Percentiles rank a stretch among this genome's conserved stretches.
These are phyloP conservation scores for Coemansia sp. DNA, from an alignment of 371 early-diverging fungal genomes.

Conservation along the genomic window DNA sequence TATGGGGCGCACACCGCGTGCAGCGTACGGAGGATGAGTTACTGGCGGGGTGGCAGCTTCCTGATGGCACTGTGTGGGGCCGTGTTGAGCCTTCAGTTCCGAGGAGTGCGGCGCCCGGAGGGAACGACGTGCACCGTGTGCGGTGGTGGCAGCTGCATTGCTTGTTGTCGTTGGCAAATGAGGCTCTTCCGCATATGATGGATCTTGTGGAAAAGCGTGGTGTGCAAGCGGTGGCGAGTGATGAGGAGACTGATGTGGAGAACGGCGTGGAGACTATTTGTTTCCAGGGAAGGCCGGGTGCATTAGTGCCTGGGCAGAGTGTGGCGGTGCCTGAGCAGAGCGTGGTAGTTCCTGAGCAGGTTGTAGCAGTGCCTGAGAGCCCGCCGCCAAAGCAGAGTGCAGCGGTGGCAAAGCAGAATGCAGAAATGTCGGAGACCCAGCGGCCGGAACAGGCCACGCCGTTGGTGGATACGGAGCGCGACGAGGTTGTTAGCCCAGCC, in stretches of 20 bases:
- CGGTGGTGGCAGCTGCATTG: slow-evolving; percentile 25
- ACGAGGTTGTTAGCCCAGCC: slow-evolving; percentile 19
- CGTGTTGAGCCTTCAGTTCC: background rate
- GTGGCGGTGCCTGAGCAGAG: background rate
- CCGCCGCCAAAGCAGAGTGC: background rate
- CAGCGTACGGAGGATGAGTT: slow-evolving; percentile 18
- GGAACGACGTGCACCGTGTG: background rate
- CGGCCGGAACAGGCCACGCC: background rate
- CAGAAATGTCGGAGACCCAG: background rate
- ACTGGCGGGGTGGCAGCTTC: slow-evolving; percentile 40
- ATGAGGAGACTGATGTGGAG: slow-evolving; percentile 14
- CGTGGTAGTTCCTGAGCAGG: background rate
- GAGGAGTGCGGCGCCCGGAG: background rate
- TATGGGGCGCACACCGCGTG: slow-evolving; percentile 12
- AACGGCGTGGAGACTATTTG: slow-evolving; percentile 23
- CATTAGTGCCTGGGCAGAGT: slow-evolving; percentile 4
- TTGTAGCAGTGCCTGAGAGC: background rate
- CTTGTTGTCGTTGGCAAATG: slow-evolving; percentile 14
- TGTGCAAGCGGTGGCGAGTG: background rate
- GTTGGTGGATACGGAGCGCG: slow-evolving; percentile 25
- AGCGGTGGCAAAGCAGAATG: background rate
- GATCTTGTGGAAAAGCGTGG: background rate
- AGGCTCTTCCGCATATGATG: slow-evolving; percentile 26
- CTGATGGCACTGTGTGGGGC: slow-evolving; percentile 45
- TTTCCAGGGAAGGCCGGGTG: slow-evolving; percentile 36